phyloP scores from a whole-genome alignment of 2,329 filamentous ascomycete species.

The Talaromyces sp. region DNA sequence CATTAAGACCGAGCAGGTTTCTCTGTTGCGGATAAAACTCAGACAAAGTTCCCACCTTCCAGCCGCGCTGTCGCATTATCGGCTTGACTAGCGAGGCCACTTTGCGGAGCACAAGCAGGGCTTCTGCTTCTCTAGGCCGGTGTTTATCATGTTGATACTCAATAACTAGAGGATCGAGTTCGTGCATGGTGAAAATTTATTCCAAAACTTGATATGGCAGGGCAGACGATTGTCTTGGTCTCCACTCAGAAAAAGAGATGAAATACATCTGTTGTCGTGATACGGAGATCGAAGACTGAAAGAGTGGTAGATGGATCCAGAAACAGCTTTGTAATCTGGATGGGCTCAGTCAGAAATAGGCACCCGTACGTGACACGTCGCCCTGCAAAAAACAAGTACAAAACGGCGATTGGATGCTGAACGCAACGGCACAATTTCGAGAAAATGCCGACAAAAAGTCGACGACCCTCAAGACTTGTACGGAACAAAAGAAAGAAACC shows the following conservation, averaged over 20 bases:
- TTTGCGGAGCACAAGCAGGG: constrained; percentile 63
- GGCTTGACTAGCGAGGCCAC: constrained; percentile 88
- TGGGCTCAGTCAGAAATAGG: not conserved
- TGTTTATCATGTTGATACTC: constrained; percentile 52
- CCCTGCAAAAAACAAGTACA: not conserved
- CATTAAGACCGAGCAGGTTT: constrained; percentile 76
- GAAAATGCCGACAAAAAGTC: not conserved
- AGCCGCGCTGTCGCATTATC: constrained; percentile 82
- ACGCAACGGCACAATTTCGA: not conserved
- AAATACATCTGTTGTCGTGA: not conserved
- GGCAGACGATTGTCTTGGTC: not conserved
- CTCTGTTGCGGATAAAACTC: constrained; percentile 78
- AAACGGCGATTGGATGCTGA: not conserved
- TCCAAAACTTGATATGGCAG: not conserved
- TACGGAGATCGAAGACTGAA: not conserved
- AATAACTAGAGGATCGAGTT: constrained; percentile 45
- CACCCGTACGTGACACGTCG: not conserved
- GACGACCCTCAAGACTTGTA: not conserved
- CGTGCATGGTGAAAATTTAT: constrained; percentile 29
- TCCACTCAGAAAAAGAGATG: not conserved
- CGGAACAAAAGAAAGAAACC: not conserved
- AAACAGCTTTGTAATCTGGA: constrained; percentile 14
- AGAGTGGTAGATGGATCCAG: constrained; percentile 9
- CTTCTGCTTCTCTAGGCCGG: constrained; percentile 47
- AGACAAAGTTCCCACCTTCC: constrained; percentile 71